phyloP scores from a whole-genome alignment of 805 yeast genomes.

The Clavispora carvajalis region DNA sequence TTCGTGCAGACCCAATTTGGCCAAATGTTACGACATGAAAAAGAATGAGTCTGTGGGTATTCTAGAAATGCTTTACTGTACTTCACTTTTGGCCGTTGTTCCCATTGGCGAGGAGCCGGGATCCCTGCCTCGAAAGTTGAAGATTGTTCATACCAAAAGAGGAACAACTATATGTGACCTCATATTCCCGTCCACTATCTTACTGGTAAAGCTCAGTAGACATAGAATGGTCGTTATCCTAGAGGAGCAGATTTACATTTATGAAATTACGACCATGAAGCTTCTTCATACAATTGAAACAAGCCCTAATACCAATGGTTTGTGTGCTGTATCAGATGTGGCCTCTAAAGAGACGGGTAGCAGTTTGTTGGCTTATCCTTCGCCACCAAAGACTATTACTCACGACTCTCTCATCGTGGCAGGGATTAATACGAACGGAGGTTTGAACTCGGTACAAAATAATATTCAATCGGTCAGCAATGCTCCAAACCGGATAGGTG shows the following conservation, averaged over 20 bases:
- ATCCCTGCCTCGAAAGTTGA: constrained; percentile 74
- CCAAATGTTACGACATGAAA: constrained; percentile 35
- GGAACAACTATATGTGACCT: constrained; percentile 40
- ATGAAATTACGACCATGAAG: constrained; percentile 37
- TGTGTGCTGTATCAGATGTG: constrained; percentile 54
- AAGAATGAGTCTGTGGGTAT: constrained; percentile 55
- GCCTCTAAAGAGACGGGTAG: constrained; percentile 27
- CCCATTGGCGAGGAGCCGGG: constrained; percentile 69
- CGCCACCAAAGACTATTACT: constrained; percentile 57
- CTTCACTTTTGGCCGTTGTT: constrained; percentile 80
- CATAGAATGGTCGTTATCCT: constrained; percentile 31
- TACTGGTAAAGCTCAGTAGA: constrained; percentile 34
- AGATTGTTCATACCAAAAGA: constrained; percentile 78
- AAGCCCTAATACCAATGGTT: constrained; percentile 42
- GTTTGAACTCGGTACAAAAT: constrained; percentile 33
- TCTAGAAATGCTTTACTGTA: constrained; percentile 86
- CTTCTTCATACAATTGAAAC: constrained; percentile 42
- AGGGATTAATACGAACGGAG: constrained; percentile 39
- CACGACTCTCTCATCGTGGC: constrained; percentile 38
- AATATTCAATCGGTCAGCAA: constrained; percentile 37
- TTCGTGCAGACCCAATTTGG: constrained; percentile 79
- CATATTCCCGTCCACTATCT: constrained; percentile 37
- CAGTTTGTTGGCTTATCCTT: constrained; percentile 65
- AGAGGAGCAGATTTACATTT: constrained; percentile 41
- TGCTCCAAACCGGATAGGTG: constrained; percentile 51